Conservation (phyloP, 805 yeast species). For the Starmerella riodocensis region DNA sequence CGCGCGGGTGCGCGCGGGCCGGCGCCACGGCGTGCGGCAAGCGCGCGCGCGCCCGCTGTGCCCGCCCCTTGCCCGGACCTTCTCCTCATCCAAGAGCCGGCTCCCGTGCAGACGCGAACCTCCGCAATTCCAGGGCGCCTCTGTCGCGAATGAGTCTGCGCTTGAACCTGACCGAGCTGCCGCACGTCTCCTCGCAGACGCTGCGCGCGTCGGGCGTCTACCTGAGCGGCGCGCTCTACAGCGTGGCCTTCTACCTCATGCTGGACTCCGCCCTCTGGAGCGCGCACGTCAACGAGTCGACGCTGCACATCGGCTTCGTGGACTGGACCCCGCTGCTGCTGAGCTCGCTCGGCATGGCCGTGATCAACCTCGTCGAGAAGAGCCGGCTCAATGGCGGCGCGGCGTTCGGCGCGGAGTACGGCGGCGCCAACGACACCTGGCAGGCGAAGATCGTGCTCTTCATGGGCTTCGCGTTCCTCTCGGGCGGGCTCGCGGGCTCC, state of each 20-base stretch:
- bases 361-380: slow-evolving; percentile 60
- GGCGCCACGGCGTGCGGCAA: too few species aligned
- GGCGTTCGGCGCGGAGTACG: slow-evolving; percentile 28
- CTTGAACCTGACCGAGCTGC: slow-evolving; percentile 7
- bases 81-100: too few species aligned
- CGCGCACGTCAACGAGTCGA: slow-evolving; percentile 69
- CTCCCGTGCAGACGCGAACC: too few species aligned
- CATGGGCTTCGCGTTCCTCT: slow-evolving; percentile 80
- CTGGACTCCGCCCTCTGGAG: slow-evolving; percentile 82
- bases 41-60: too few species aligned
- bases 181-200: slow-evolving; percentile 56
- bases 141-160: slow-evolving; percentile 16
- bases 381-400: slow-evolving; percentile 36
- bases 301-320: slow-evolving; percentile 74
- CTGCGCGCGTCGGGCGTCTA: slow-evolving; percentile 65
- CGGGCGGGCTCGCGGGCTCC: slow-evolving; percentile 89
- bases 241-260: slow-evolving; percentile 80
- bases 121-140: not conserved
- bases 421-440: slow-evolving; percentile 54
- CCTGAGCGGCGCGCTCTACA: slow-evolving; percentile 39
- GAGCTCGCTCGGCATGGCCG: slow-evolving; percentile 77
- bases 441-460: slow-evolving; percentile 84
- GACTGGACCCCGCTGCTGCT: slow-evolving; percentile 95
- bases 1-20: too few species aligned
- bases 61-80: too few species aligned